Conservation (phyloP, 192 early-diverging fungal genomes). For the Coemansia biformis region DNA sequence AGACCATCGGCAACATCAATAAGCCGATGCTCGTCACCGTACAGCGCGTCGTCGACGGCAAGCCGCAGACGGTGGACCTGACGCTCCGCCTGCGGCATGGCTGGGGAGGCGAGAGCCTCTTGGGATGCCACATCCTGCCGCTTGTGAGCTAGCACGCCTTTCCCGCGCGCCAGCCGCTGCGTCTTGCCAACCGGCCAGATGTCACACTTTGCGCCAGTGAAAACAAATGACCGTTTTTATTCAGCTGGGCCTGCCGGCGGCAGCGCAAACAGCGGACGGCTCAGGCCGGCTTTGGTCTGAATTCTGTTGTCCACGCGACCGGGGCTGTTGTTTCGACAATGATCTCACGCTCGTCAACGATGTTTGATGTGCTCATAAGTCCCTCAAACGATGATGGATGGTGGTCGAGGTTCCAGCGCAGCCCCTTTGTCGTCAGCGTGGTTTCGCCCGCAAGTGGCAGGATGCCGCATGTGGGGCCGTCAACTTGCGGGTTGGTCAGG, state of each 20-base stretch:
- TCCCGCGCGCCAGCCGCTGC: too few relatives aligned
- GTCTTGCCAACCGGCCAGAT: too few relatives aligned
- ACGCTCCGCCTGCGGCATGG: slow-evolving; percentile 19
- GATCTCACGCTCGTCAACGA: slow-evolving; percentile 55
- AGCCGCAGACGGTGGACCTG: slow-evolving; percentile 12
- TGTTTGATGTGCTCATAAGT: slow-evolving; percentile 83
- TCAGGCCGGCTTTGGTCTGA: slow-evolving; percentile 23
- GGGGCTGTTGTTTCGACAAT: slow-evolving; percentile 63
- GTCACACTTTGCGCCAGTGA: too few relatives aligned
- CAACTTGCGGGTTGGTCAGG: slow-evolving; percentile 53
- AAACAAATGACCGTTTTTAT: too few relatives aligned
- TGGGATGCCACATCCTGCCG: slow-evolving; percentile 41
- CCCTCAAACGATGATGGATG: slow-evolving; percentile 61
- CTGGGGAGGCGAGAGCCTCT: slow-evolving; percentile 45
- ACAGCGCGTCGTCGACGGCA: slow-evolving; percentile 31
- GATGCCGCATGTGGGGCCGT: slow-evolving; percentile 86
- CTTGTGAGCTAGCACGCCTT: slow-evolving; percentile 2
- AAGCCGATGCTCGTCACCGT: slow-evolving; percentile 15
- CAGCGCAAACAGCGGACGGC: too few relatives aligned
- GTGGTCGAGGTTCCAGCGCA: slow-evolving; percentile 72
- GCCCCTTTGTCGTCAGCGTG: slow-evolving; percentile 63
- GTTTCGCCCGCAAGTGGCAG: slow-evolving; percentile 68
- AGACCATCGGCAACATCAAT: slow-evolving; percentile 20
- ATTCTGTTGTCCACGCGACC: slow-evolving; percentile 78
- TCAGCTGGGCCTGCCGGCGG: background rate